Conservation (phyloP, 257 asterid genomes). For the Solanum chaucha region DNA sequence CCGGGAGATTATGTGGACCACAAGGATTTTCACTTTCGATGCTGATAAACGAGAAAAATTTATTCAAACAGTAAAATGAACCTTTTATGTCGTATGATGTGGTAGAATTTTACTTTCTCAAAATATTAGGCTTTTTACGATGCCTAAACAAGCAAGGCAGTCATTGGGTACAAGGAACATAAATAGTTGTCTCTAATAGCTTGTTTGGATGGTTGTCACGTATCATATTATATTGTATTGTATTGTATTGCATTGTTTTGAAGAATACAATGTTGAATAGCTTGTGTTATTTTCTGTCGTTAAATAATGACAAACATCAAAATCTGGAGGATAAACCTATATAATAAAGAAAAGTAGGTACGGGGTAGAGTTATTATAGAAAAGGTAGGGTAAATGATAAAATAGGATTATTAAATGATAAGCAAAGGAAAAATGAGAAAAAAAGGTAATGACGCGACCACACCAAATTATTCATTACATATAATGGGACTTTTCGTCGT, state of each 20-base stretch:
- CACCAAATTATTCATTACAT: background rate
- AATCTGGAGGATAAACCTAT: background rate
- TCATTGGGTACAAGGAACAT: background rate
- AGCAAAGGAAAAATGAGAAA: background rate
- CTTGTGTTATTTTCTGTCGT: background rate
- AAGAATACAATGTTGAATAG: background rate
- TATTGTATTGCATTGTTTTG: background rate
- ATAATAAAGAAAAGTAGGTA: background rate
- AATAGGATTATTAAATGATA: background rate
- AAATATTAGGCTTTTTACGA: background rate
- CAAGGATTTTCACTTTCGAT: background rate
- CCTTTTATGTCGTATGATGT: background rate
- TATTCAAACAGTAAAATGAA: background rate
- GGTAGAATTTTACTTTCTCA: background rate
- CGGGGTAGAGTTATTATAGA: background rate
- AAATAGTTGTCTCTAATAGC: background rate
- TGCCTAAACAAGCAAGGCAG: background rate
- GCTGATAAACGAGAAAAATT: background rate
- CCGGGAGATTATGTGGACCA: background rate
- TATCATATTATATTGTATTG: background rate
- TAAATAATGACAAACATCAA: background rate
- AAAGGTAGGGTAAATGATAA: background rate
- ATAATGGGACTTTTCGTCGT: background rate
- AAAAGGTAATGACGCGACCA: background rate
- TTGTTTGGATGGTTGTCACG: background rate